Evolutionary conservation across 768 basidiomycete genomes (phyloP).

Genomic region (Pleurotus ostreatus): DNA sequence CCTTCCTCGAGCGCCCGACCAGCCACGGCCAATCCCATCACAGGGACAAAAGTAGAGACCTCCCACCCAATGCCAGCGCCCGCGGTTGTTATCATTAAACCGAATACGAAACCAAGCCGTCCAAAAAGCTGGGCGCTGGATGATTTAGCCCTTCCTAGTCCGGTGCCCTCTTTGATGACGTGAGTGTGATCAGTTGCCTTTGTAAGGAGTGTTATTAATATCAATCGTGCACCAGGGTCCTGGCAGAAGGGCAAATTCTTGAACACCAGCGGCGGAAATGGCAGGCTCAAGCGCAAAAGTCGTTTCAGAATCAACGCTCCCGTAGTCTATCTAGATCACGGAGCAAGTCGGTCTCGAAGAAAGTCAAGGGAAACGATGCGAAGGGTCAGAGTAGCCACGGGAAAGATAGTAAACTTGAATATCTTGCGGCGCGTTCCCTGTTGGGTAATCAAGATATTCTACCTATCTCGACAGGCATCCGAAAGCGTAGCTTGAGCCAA

Average conservation of each 20-base stretch:
- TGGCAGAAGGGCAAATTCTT: slow-evolving; percentile 59
- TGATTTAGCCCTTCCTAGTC: slow-evolving; percentile 55
- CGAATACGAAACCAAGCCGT: slow-evolving; percentile 24
- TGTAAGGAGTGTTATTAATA: neutral
- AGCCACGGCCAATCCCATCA: neutral
- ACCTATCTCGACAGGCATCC: slow-evolving; percentile 30
- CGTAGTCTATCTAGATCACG: slow-evolving; percentile 62
- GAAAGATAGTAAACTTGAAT: slow-evolving; percentile 40
- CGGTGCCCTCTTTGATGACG: slow-evolving; percentile 55
- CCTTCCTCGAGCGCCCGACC: neutral
- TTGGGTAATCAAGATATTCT: slow-evolving; percentile 61
- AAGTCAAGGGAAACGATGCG: slow-evolving; percentile 17
- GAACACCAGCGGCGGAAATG: slow-evolving; percentile 63
- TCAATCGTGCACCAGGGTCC: slow-evolving; percentile 40
- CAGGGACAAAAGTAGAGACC: too few relatives aligned
- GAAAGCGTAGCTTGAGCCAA: slow-evolving; percentile 12
- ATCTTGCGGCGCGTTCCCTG: slow-evolving; percentile 61
- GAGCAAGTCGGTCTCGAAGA: slow-evolving; percentile 49
- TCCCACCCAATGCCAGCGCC: too few relatives aligned
- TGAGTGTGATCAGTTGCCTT: slow-evolving; percentile 22
- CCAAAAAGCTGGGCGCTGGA: slow-evolving; percentile 60
- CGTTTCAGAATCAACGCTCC: slow-evolving; percentile 61
- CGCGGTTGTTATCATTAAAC: too few relatives aligned
- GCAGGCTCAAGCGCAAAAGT: slow-evolving; percentile 58
- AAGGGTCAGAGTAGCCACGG: slow-evolving; percentile 19